These are phyloP conservation scores for Boletus mariae DNA, from an alignment of 1,284 basidiomycete species.

Conservation along the genomic window DNA sequence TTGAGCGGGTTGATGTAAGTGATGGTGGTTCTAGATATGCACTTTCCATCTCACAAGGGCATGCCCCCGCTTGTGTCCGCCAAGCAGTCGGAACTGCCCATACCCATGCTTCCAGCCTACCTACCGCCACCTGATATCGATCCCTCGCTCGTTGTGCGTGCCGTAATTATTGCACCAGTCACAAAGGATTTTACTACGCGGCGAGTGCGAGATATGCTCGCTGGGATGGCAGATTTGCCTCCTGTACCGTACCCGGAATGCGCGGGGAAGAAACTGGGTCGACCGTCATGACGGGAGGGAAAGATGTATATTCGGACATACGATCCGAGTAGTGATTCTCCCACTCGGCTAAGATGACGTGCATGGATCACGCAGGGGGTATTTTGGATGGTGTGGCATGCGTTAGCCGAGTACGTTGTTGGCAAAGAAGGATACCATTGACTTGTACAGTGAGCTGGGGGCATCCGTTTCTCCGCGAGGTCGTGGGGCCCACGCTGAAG, in stretches of 20 bases:
- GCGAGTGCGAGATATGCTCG: constrained; percentile 24
- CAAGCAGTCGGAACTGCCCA: constrained; percentile 34
- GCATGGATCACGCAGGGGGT: constrained; percentile 14
- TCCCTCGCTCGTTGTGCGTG: constrained; percentile 44
- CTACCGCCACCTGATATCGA: constrained; percentile 36
- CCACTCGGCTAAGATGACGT: constrained; percentile 23
- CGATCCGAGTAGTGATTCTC: constrained; percentile 11
- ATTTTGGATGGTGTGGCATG: constrained; percentile 13
- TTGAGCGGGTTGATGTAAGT: constrained; percentile 47
- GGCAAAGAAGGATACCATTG: constrained; percentile 12
- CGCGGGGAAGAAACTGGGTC: constrained; percentile 4
- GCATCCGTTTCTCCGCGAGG: constrained; percentile 23
- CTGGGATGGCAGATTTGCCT: constrained; percentile 16
- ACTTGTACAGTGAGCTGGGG: constrained; percentile 12
- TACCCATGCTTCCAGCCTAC: constrained; percentile 41
- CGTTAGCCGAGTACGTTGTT: constrained; percentile 28
- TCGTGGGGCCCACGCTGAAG: constrained; percentile 29
- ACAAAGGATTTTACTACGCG: constrained; percentile 40
- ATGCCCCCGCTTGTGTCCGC: constrained; percentile 9
- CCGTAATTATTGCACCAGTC: constrained; percentile 44
- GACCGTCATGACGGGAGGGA: constrained; percentile 1
- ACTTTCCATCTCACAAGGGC: constrained; percentile 10
- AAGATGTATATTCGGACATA: constrained; percentile 11
- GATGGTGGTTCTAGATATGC: constrained; percentile 7
- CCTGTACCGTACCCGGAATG: constrained; percentile 24